A percentile compares a stretch with the other conserved stretches of the same genome.
Conservation (phyloP, 306 rosid species). For the Trifolium pratense region DNA sequence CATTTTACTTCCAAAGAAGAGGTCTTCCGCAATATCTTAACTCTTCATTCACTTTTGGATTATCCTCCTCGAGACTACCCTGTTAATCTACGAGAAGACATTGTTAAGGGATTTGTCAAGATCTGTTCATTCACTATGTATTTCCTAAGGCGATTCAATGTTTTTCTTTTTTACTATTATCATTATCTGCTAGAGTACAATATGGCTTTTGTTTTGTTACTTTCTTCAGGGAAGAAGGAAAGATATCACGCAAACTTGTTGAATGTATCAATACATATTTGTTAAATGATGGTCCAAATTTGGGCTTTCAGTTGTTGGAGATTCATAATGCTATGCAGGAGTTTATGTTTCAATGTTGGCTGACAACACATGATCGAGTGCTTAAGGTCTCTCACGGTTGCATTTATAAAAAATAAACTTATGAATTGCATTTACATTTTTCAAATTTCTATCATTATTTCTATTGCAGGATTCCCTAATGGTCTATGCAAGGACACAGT, state of each 20-base stretch:
- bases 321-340: slow-evolving; percentile 77
- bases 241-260: slow-evolving; percentile 81
- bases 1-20: slow-evolving; percentile 75
- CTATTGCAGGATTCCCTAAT: slow-evolving; percentile 77
- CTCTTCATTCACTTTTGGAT: slow-evolving; percentile 84
- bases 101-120: slow-evolving; percentile 64
- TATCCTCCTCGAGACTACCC: slow-evolving; percentile 89
- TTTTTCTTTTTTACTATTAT: neutral
- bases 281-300: slow-evolving; percentile 91
- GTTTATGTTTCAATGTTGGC: slow-evolving; percentile 83
- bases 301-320: slow-evolving; percentile 64
- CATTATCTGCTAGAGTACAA: slow-evolving; percentile 33
- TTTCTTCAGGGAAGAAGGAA: slow-evolving; percentile 81
- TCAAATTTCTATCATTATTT: slow-evolving; percentile 19
- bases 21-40: slow-evolving; percentile 76
- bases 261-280: slow-evolving; percentile 85
- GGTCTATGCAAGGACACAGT: slow-evolving; percentile 74
- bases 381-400: slow-evolving; percentile 65
- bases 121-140: slow-evolving; percentile 76
- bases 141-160: slow-evolving; percentile 30
- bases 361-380: slow-evolving; percentile 86
- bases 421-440: slow-evolving; percentile 4
- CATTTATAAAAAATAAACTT: slow-evolving; percentile 32
- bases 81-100: slow-evolving; percentile 61
- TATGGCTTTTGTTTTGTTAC: slow-evolving; percentile 36